Base-by-base conservation (phyloP, 2,329 filamentous ascomycete genomes). In the Penicillium sp. region DNA sequence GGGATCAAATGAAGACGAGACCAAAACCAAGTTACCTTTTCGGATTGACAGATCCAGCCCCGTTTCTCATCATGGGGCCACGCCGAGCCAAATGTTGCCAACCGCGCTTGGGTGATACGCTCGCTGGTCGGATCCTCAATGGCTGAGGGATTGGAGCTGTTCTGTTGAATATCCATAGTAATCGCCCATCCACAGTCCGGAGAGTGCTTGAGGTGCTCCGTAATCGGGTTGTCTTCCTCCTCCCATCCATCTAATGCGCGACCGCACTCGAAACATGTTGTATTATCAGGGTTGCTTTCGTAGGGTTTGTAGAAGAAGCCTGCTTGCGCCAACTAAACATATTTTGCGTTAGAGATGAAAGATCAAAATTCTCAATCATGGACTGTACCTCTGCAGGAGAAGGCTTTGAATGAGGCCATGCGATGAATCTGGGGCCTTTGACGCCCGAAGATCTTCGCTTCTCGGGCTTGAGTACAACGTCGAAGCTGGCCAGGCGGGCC, bases 181-280 rank as follows among this genome's bases (percentile, higher is more conserved):
- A 95, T 84, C 0, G 95, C 95, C 89, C 93, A 98, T 16, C 90
- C 91, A 70, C 95, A 99, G 39, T 87, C 81, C 1, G 86, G 84
- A 2, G 91, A 89, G 71, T 96, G 90, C 63, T 87, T 90, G 29
- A 96, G 73, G 74, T 99, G 95, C 71, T 99, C 95, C 49, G 83
- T 82, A 5, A 96, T 80, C 0, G 95, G 91, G 58, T 91, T 85
- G 70, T 99, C 95, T 22, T 87, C 86, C 39, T 88, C 82, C 68
- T 98, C 93, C 95, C 95, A 99, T 58, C 92, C 93, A 71, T 96
- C 92, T 13, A 99, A 82, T 54, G 88, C 86, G 71, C 91, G 90
- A 60, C 86, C 80, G 77, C 95, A 99, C 37, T 92, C 82, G 74
- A 96, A 98, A 74, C 95, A 99, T 64, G 86, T 84, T 48, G 90